Conservation (phyloP, 164 flowering plant genomes). For the Liriodendron chinense region DNA sequence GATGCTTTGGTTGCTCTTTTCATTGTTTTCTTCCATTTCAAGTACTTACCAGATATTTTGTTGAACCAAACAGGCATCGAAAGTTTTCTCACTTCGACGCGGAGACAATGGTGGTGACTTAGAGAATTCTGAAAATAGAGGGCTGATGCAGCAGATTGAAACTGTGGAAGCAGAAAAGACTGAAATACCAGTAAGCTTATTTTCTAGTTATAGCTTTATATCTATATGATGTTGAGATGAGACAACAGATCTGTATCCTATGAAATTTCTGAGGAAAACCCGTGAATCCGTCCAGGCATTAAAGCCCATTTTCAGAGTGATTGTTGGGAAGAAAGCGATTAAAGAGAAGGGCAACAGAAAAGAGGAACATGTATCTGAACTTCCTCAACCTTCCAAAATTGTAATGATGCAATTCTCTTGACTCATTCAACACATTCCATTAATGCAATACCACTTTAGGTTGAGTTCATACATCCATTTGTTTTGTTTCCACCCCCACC, state of each 20-base stretch:
- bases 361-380: conserved; percentile 23
- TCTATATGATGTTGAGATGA: background rate
- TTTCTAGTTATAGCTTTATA: background rate
- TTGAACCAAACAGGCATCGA: conserved; percentile 51
- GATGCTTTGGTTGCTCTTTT: background rate
- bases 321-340: conserved; percentile 17
- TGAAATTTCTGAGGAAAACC: background rate
- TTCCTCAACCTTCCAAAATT: conserved; percentile 37
- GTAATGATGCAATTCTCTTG: conserved; percentile 16
- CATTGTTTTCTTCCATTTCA: conserved; percentile 4
- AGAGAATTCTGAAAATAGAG: conserved; percentile 18
- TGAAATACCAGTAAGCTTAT: conserved; percentile 27
- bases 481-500: background rate
- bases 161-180: conserved; percentile 26
- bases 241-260: background rate
- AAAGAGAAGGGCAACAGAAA: conserved; percentile 17
- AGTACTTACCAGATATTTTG: conserved; percentile 1
- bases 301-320: conserved; percentile 14
- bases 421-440: background rate
- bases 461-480: background rate
- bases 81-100: conserved; percentile 31
- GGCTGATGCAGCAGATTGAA: conserved; percentile 17
- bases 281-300: conserved; percentile 12
- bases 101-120: conserved; percentile 28
- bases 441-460: background rate